These are phyloP conservation scores for Coniochaeta prunicola DNA, from an alignment of 2,329 filamentous ascomycete genomes.

Conservation along the genomic window DNA sequence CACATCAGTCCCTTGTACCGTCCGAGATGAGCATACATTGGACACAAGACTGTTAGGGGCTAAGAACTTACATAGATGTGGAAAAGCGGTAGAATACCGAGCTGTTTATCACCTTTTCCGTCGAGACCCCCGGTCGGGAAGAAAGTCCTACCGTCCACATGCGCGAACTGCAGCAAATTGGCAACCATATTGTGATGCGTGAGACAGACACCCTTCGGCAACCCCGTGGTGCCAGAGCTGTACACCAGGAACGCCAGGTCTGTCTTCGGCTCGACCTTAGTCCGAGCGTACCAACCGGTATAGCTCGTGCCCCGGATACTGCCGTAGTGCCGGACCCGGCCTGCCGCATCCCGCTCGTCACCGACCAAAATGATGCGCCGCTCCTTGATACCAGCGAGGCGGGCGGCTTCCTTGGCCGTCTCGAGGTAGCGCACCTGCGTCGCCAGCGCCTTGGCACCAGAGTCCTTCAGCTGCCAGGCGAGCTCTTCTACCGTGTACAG, in stretches of 20 bases:
- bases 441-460: constrained; percentile 64
- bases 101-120: constrained; percentile 60
- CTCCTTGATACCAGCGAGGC: constrained; percentile 59
- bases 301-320: constrained; percentile 59
- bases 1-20: constrained; percentile 52
- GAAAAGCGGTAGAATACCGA: constrained; percentile 83
- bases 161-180: constrained; percentile 54
- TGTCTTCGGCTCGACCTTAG: constrained; percentile 57
- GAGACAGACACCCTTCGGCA: constrained; percentile 87
- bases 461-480: constrained; percentile 75
- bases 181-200: constrained; percentile 76
- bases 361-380: constrained; percentile 73
- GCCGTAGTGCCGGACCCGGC: constrained; percentile 63
- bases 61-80: constrained; percentile 70
- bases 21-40: constrained; percentile 10
- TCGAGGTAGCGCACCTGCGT: constrained; percentile 65
- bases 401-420: constrained; percentile 60
- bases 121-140: constrained; percentile 49
- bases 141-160: constrained; percentile 48
- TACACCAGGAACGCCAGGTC: constrained; percentile 84
- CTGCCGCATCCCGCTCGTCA: constrained; percentile 52
- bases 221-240: constrained; percentile 81
- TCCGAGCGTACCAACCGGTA: constrained; percentile 44
- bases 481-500: constrained; percentile 80
- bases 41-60: constrained; percentile 35